phyloP scores from a whole-genome alignment of 208 protist species.

The Naegleria fowleri region DNA sequence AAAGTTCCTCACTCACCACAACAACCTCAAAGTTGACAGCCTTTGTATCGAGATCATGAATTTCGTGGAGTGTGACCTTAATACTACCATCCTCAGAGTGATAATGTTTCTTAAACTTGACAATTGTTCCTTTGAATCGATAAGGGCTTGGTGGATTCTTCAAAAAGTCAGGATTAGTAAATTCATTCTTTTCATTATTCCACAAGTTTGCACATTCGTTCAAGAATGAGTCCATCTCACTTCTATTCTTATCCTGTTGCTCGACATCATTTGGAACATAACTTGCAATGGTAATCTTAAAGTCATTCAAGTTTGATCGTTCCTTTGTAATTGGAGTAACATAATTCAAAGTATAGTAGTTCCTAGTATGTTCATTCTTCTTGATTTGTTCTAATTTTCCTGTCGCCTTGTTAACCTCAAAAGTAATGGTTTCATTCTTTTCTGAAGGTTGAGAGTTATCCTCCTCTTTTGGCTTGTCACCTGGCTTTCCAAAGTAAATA shows the following conservation, averaged over 20 bases:
- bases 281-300: conserved; percentile 9
- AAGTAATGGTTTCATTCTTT: neutral
- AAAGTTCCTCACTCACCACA: neutral
- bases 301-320: neutral
- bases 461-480: neutral
- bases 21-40: neutral
- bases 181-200: neutral
- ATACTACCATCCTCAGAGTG: neutral
- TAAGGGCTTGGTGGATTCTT: neutral
- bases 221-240: neutral
- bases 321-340: neutral
- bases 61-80: neutral
- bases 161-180: neutral
- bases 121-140: neutral
- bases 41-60: neutral
- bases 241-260: neutral
- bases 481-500: neutral
- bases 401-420: neutral
- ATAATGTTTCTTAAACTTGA: neutral
- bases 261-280: neutral
- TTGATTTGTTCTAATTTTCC: neutral
- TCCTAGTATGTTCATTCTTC: conserved; percentile 9
- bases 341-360: neutral
- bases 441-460: neutral
- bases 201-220: neutral